These are phyloP conservation scores for Berberis thunbergii DNA, from an alignment of 164 flowering plant genomes.

Conservation along the genomic window DNA sequence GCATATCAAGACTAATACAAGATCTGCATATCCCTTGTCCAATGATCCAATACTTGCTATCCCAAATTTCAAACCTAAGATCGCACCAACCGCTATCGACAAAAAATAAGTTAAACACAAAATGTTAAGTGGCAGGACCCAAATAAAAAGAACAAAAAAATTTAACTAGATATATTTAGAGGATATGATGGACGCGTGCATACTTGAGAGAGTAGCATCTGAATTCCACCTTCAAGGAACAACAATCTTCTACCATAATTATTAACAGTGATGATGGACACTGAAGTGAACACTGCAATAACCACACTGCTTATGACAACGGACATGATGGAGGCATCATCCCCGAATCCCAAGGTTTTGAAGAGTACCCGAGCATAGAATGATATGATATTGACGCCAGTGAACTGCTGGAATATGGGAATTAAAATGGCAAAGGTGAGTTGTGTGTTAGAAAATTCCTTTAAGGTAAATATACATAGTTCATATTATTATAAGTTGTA, in stretches of 20 bases:
- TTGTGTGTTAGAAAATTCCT: slow-evolving; percentile 9
- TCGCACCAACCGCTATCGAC: too few relatives aligned
- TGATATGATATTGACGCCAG: slow-evolving; percentile 23
- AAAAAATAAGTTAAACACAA: too few relatives aligned
- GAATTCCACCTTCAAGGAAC: slow-evolving; percentile 19
- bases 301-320: slow-evolving; percentile 11
- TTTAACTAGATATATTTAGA: too few relatives aligned
- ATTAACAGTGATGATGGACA: slow-evolving; percentile 18
- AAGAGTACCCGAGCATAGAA: slow-evolving; percentile 22
- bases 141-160: too few relatives aligned
- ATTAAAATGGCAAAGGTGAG: slow-evolving; percentile 19
- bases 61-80: too few relatives aligned
- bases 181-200: slow-evolving; percentile 14
- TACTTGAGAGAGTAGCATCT: slow-evolving; percentile 19
- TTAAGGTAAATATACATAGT: too few relatives aligned
- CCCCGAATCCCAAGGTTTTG: slow-evolving; percentile 20
- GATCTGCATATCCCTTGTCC: slow-evolving; percentile 11
- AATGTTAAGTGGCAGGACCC: too few relatives aligned
- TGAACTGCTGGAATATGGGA: slow-evolving; percentile 24
- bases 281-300: slow-evolving; percentile 12
- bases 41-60: slow-evolving; percentile 18
- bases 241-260: slow-evolving; percentile 13
- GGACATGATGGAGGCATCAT: slow-evolving; percentile 23
- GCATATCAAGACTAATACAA: slow-evolving; percentile 13
- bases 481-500: too few relatives aligned